Evolutionary conservation across 495 filamentous ascomycete species (phyloP).

Genomic region (Neurospora sp.): DNA sequence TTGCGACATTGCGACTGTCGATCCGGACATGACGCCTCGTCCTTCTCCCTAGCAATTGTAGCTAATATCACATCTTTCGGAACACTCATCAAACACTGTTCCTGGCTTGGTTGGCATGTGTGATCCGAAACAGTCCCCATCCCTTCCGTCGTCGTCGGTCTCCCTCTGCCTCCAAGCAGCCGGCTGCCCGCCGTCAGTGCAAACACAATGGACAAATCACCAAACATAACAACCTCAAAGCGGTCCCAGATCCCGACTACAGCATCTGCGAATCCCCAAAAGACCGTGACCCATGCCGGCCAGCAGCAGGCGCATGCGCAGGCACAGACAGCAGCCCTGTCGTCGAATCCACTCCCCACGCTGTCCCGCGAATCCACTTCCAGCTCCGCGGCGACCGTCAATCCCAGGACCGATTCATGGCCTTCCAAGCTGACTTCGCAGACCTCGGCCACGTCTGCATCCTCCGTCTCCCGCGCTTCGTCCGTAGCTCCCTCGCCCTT

Average conservation of each 20-base stretch:
- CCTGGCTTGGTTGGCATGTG: conserved; percentile 25
- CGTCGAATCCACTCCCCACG: conserved; percentile 10
- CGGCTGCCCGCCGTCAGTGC: conserved; percentile 8
- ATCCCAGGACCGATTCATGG: conserved; percentile 28
- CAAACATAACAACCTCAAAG: conserved; percentile 10
- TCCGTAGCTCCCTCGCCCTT: conserved; percentile 38
- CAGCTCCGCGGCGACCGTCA: conserved; percentile 33
- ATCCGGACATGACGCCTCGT: background rate
- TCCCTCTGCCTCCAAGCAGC: conserved; percentile 2
- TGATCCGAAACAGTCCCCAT: conserved; percentile 10
- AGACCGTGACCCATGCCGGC: background rate
- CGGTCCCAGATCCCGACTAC: conserved; percentile 1
- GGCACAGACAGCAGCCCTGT: background rate
- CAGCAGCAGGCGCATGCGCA: background rate
- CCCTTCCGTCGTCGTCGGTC: conserved; percentile 3
- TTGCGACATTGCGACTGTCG: background rate
- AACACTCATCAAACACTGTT: conserved; percentile 13
- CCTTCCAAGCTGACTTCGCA: conserved; percentile 19
- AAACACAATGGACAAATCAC: conserved; percentile 26
- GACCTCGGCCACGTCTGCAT: conserved; percentile 30
- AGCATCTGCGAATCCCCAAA: background rate
- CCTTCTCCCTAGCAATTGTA: background rate
- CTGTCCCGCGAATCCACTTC: conserved; percentile 24
- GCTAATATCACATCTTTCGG: conserved; percentile 7
- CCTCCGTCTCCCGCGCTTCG: conserved; percentile 15